Evolutionary conservation across 805 yeast species (phyloP), one percentile per base, ranked within the genome.

Genomic region (Candida yuanshanica): DNA sequence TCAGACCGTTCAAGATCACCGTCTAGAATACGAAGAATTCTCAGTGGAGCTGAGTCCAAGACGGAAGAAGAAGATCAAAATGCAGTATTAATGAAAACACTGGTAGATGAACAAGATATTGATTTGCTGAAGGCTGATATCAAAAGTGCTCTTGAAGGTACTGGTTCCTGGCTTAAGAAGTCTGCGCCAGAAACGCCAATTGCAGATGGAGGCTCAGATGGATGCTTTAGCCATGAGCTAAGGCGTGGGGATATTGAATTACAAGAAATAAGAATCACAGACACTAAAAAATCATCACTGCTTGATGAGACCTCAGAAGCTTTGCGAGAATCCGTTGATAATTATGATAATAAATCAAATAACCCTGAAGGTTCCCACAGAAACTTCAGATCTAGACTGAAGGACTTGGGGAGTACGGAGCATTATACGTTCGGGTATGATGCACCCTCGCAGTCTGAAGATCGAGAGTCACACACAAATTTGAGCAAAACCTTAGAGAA

Each of bases 161-260:
- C 43, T 8, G 56, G 55, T 7, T 20, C 51, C 7, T 53, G 58
- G 58, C 42, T 53, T 2, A 31, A 31, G 21, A 17, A 17, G 12
- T 31, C 34, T 18, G 17, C 43, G 5, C 29, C 35, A 3, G 35
- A 29, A 10, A 20, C 43, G 3, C 29, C 35, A 8, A 33, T 24
- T 11, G 29, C 43, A 13, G 41, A 48, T 5, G 21, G 23, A 13
- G 39, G 37, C 17, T 21, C 40, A 2, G 42, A 48, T 31, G 22
- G 21, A 12, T 12, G 12, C 9, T 18, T 18, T 11, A 31, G n/a
- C 18, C 21, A 18, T 8, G 34, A 31, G 4, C 9, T n/a, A 18
- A 27, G 31, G 10, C n/a, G 17, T 4, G 10, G 16, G 6, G 31
- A 27, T 14, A 27, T 27, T 27, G 31, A 27, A 27, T 18, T 27